Evolutionary conservation across 768 basidiomycete species (phyloP).

Genomic region (Tulasnella calospora): DNA sequence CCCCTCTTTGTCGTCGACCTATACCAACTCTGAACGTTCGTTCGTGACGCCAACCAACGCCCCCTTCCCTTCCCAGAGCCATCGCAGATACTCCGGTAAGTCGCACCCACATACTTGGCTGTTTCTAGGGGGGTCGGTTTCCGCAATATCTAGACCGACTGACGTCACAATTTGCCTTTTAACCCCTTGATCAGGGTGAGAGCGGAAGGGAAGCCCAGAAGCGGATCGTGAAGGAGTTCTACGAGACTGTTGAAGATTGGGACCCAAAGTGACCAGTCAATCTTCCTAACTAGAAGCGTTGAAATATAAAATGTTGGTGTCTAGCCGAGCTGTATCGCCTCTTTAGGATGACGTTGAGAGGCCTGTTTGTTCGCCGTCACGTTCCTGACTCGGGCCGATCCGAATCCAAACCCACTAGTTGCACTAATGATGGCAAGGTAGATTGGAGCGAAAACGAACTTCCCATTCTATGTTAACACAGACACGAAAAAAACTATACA

Average conservation of each 20-base stretch:
- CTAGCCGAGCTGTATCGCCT: not conserved
- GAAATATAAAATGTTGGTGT: not conserved
- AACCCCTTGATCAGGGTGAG: conserved; percentile 45
- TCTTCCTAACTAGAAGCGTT: not conserved
- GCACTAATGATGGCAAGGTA: not conserved
- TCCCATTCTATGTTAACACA: conserved; percentile 1
- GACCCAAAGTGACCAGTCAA: conserved; percentile 38
- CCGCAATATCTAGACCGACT: not conserved
- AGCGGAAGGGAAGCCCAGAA: conserved; percentile 66
- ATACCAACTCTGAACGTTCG: not conserved
- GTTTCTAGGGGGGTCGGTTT: not conserved
- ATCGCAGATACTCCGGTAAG: conserved; percentile 54
- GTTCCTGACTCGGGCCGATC: not conserved
- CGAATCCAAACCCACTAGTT: not conserved
- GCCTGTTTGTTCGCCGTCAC: not conserved
- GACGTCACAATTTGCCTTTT: conserved; percentile 19
- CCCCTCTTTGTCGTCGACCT: not conserved
- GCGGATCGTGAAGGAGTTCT: conserved; percentile 79
- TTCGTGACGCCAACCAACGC: not conserved
- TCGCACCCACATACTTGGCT: not conserved
- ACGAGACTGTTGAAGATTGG: conserved; percentile 70
- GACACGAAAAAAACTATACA: not conserved
- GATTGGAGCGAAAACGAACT: not conserved
- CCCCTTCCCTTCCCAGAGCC: conserved; percentile 40
- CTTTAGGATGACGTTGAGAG: not conserved